Evolutionary conservation across 2,329 filamentous ascomycete genomes (phyloP).

Genomic region (Xylaria multiplex): DNA sequence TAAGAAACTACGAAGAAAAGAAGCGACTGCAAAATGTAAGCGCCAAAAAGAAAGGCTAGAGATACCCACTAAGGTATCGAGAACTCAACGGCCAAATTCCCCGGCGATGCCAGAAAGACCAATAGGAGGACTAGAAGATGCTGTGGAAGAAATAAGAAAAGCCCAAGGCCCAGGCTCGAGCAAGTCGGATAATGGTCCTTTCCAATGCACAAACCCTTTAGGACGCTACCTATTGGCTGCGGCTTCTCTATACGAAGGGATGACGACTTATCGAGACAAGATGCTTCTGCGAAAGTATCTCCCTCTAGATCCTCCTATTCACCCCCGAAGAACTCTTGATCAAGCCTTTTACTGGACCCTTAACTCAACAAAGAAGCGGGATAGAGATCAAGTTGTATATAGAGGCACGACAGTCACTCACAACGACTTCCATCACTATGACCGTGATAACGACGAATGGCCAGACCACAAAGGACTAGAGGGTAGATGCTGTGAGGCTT

Average conservation of each 20-base stretch:
- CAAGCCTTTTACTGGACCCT: constrained; percentile 57
- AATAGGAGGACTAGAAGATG: constrained; percentile 11
- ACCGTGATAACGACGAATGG: constrained; percentile 12
- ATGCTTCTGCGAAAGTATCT: constrained; percentile 50
- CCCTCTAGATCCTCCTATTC: constrained; percentile 50
- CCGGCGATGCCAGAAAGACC: neutral
- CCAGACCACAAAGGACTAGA: constrained; percentile 13
- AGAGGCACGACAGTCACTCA: constrained; percentile 48
- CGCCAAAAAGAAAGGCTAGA: neutral
- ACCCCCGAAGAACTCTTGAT: constrained; percentile 58
- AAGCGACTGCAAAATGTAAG: neutral
- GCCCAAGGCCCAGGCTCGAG: too few species aligned
- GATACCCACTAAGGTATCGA: too few species aligned
- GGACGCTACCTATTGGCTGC: constrained; percentile 50
- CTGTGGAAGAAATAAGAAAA: neutral
- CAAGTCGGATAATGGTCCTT: neutral
- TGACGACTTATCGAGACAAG: constrained; percentile 51
- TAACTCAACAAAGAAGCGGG: constrained; percentile 52
- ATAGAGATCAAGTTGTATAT: constrained; percentile 57
- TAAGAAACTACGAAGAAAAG: neutral
- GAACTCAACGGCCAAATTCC: too few species aligned
- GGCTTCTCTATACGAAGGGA: constrained; percentile 51
- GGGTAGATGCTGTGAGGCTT: constrained; percentile 8
- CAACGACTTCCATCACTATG: constrained; percentile 40
- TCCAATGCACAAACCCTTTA: constrained; percentile 35